Evolutionary conservation across 305 asterid genomes (phyloP).

Genomic region (Fraxinus paxiana): DNA sequence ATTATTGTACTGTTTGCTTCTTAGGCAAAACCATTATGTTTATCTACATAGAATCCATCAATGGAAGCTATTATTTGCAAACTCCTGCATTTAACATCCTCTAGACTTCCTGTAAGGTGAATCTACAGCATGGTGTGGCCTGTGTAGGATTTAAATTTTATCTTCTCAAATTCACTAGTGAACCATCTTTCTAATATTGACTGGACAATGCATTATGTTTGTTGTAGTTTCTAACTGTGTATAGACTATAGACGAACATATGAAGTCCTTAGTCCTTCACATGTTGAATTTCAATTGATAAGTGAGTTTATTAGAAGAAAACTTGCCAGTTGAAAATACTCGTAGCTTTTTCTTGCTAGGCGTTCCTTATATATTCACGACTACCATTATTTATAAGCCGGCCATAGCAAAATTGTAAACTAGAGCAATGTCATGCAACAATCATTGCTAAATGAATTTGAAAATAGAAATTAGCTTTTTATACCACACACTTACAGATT

Average conservation of each 20-base stretch:
- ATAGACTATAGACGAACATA: background rate
- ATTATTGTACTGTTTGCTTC: background rate
- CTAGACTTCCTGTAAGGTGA: background rate
- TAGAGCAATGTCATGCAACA: background rate
- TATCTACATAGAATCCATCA: background rate
- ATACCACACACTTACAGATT: background rate
- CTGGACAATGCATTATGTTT: constrained; percentile 1
- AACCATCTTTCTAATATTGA: background rate
- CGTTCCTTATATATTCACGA: background rate
- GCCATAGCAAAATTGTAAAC: background rate
- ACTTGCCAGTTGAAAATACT: constrained; percentile 1
- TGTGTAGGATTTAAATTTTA: background rate
- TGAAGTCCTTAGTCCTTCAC: background rate
- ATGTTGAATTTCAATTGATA: background rate
- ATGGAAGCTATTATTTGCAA: constrained; percentile 6
- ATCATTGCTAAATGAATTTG: background rate
- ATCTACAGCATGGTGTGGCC: constrained; percentile 10
- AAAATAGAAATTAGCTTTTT: constrained; percentile 1
- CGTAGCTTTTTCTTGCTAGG: background rate
- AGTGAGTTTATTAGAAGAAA: background rate
- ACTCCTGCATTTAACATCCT: background rate
- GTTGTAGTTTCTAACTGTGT: background rate
- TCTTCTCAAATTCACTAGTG: constrained; percentile 3
- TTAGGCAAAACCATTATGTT: background rate
- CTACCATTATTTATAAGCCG: background rate